A percentile compares a stretch with the other conserved stretches of the same genome.
Conservation (phyloP, 176 grass and related monocot species). For the Tuctoria greenei region DNA sequence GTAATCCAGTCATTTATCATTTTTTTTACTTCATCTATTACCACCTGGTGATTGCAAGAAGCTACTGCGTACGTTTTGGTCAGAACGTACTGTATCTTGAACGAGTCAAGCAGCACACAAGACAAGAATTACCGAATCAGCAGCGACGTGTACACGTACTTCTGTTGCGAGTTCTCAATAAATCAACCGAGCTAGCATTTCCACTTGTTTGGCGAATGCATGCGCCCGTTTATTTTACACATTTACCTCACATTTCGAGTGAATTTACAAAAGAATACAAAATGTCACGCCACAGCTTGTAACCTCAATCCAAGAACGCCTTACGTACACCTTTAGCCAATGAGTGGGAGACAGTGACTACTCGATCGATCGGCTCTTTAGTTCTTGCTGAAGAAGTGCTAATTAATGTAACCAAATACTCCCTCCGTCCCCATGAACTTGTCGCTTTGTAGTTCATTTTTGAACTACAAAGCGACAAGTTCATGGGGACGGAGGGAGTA, state of each 20-base stretch:
- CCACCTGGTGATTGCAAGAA: neutral
- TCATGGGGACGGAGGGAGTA: no score
- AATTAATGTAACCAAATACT: neutral
- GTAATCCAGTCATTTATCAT: constrained; percentile 13
- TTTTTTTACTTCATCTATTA: neutral
- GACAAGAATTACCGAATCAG: constrained; percentile 22
- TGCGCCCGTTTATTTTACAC: neutral
- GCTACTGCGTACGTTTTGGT: neutral
- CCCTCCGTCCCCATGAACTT: no score
- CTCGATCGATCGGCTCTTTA: no score
- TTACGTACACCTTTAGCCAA: neutral
- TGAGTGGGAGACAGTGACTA: neutral
- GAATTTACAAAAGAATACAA: constrained; percentile 29
- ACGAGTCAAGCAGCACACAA: neutral
- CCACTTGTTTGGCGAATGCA: neutral
- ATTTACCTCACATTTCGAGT: constrained; percentile 1
- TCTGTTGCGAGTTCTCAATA: neutral
- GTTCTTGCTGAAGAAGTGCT: neutral
- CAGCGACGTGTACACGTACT: neutral
- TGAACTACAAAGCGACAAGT: no score
- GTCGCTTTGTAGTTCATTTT: no score
- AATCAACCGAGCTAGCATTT: neutral
- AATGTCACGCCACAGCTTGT: neutral
- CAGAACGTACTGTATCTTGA: constrained; percentile 1
- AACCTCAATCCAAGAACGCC: neutral